A percentile compares a stretch with the other conserved stretches of the same genome.
These are phyloP conservation scores for Pestalotiopsis sp. DNA, from an alignment of 2,329 filamentous ascomycete genomes.

Conservation along the genomic window DNA sequence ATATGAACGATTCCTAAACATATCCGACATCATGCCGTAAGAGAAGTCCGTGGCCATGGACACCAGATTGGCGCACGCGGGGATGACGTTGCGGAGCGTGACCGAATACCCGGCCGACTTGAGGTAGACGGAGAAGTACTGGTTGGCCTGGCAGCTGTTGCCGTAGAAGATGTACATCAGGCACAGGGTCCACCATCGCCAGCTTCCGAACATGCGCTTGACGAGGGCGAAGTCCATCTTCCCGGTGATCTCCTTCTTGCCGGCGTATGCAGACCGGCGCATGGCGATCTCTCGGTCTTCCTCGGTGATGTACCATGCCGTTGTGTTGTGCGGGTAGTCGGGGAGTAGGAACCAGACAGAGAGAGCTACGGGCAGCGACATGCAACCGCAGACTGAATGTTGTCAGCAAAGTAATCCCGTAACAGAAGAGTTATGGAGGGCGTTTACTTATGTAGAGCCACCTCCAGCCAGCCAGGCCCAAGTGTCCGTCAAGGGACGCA, in stretches of 20 bases:
- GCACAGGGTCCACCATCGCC: constrained; percentile 29
- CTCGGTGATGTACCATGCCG: constrained; percentile 28
- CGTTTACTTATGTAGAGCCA: constrained; percentile 33
- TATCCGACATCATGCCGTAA: constrained; percentile 17
- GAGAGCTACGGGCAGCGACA: constrained; percentile 31
- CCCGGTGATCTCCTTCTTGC: constrained; percentile 27
- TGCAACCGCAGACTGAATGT: constrained; percentile 22
- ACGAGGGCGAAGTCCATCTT: constrained; percentile 25
- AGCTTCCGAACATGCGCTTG: constrained; percentile 26
- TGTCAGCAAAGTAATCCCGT: neutral
- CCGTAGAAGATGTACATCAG: constrained; percentile 24
- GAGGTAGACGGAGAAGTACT: constrained; percentile 26
- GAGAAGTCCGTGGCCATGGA: constrained; percentile 12
- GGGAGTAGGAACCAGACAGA: constrained; percentile 29
- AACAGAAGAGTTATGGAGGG: neutral
- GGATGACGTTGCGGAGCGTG: constrained; percentile 20
- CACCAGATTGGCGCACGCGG: constrained; percentile 18
- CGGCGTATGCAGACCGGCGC: constrained; percentile 23
- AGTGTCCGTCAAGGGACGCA: constrained; percentile 28
- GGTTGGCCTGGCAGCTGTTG: constrained; percentile 27
- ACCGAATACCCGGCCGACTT: constrained; percentile 22
- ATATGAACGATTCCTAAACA: constrained; percentile 10
- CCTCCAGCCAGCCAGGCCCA: constrained; percentile 35
- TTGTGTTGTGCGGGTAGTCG: constrained; percentile 30
- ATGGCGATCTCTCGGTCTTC: constrained; percentile 26